Evolutionary conservation across 2,329 filamentous ascomycete genomes (phyloP).

Genomic region (Lizonia empirigonia): DNA sequence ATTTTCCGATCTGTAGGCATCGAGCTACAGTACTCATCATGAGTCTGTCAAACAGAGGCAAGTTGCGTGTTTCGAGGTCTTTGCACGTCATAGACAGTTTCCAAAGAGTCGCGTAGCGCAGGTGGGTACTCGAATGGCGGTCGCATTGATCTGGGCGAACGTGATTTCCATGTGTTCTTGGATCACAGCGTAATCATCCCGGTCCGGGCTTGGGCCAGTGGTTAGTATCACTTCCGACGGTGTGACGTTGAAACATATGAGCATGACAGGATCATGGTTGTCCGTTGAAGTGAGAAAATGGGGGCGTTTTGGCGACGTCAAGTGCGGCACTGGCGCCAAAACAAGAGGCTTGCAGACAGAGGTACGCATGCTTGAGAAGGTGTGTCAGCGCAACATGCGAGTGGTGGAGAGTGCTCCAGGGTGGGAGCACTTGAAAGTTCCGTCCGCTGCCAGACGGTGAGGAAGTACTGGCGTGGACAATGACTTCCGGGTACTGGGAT

Average conservation of each 20-base stretch:
- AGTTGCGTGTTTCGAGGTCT: constrained; percentile 16
- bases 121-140: constrained; percentile 18
- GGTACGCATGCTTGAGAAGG: constrained; percentile 7
- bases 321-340: constrained; percentile 30
- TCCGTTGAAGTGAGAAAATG: constrained; percentile 15
- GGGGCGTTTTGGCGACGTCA: constrained; percentile 30
- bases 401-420: constrained; percentile 4
- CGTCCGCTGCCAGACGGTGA: constrained; percentile 3
- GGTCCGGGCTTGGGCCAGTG: constrained; percentile 22
- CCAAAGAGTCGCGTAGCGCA: constrained; percentile 25
- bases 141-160: constrained; percentile 10
- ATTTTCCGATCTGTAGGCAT: constrained; percentile 78
- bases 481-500: constrained; percentile 29
- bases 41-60: constrained; percentile 40
- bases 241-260: constrained; percentile 38
- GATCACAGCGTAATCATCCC: constrained; percentile 23
- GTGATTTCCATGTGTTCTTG: constrained; percentile 24
- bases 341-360: constrained; percentile 20
- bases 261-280: constrained; percentile 30
- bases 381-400: constrained; percentile 5
- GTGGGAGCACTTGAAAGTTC: background rate
- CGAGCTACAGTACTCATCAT: constrained; percentile 83
- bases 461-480: constrained; percentile 19
- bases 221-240: constrained; percentile 26
- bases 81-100: constrained; percentile 24